Evolutionary conservation across 2,329 filamentous ascomycete species (phyloP), one percentile per base, ranked within the genome.

Genomic region (Cadophora malorum): DNA sequence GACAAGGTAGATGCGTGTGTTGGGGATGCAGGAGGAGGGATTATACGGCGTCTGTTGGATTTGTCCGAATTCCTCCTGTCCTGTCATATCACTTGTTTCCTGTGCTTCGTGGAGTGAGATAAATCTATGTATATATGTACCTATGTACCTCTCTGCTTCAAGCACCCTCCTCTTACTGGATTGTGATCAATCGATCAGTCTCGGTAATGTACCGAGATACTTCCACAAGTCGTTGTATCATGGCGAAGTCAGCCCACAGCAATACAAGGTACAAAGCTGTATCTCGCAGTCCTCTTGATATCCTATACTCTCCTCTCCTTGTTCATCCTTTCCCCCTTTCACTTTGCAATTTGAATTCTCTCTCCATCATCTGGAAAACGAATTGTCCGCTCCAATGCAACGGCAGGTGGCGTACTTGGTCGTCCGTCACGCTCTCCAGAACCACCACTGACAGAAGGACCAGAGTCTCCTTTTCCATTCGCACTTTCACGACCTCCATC

Each of bases 281-380:
- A 28, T 28, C 28, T 28, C 5, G 28, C 28, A 28, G 28, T 14
- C 19, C 28, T 25, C 38, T 23, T 47, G 12, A 28, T 28, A 28
- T 28, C 67, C 47, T 23, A n/a, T 35, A 47, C 38, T 1, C 33
- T 23, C 33, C 38, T 33, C 16, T 58, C 31, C 38, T 16, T 59
- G 12, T 50, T 16, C 55, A 10, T 41, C 47, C 25, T 41, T 8
- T 23, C 7, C n/a, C 19, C 21, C 45, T 12, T 23, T 64, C 35
- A 35, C 21, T 49, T 58, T n/a, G 25, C 14, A 53, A 31, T 21
- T n/a, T 38, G 28, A 47, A 28, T 25, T 7, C 10, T 25, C 60
- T 72, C 67, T 60, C 72, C 66, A 67, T 83, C 83, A 69, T 83
- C 82, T 4, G 81, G 80, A 65, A 84, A 83, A 4, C 81, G 79